Evolutionary conservation across 495 filamentous ascomycete species (phyloP).

Genomic region (Tuber calosporum): DNA sequence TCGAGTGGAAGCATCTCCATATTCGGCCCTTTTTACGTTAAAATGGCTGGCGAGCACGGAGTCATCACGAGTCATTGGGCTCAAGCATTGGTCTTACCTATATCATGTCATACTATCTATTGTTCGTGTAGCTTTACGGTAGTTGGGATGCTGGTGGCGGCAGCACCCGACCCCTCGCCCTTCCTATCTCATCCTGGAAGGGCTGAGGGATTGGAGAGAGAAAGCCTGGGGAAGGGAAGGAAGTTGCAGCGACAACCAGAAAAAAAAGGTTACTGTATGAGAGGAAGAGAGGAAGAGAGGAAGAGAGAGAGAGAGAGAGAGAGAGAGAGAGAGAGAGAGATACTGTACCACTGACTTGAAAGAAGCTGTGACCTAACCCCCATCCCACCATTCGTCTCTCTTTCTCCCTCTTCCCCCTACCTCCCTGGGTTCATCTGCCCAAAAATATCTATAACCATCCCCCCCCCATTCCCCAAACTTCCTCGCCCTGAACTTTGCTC

Average conservation of each 20-base stretch:
- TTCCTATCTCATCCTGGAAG: conserved; percentile 4
- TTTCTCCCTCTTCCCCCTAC: conserved; percentile 4
- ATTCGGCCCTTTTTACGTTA: not conserved
- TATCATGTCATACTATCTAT: not conserved
- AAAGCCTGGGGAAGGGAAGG: not conserved
- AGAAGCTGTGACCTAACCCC: not conserved
- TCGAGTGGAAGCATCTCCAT: not conserved
- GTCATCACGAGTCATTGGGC: not conserved
- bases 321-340: not conserved
- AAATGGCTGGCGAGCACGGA: not conserved
- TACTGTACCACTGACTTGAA: not conserved
- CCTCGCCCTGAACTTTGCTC: too few species aligned
- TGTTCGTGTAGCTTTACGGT: not conserved
- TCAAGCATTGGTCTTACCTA: not conserved
- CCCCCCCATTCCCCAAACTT: conserved; percentile 7
- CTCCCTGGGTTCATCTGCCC: conserved; percentile 5
- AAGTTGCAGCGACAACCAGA: not conserved
- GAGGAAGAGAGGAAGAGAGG: too few species aligned
- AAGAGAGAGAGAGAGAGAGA: too few species aligned
- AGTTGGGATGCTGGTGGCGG: not conserved
- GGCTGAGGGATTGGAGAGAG: not conserved
- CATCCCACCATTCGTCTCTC: conserved; percentile 10
- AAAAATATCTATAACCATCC: conserved; percentile 24
- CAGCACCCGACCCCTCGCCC: conserved; percentile 2
- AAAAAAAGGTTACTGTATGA: not conserved